Evolutionary conservation across 2,329 filamentous ascomycete genomes (phyloP).

Genomic region (Colletotrichum viniferum): DNA sequence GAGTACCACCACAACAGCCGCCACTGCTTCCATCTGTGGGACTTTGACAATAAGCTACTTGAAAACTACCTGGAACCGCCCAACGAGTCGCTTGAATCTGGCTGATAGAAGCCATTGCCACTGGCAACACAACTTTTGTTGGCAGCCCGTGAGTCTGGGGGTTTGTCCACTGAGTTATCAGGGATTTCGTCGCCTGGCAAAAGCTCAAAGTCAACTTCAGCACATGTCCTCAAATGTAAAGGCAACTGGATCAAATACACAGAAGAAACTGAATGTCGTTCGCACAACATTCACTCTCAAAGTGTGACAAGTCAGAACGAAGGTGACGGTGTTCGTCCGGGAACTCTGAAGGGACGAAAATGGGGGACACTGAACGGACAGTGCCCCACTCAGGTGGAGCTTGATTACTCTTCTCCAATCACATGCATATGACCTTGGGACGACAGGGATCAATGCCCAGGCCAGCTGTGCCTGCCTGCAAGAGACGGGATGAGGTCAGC

Average conservation of each 20-base stretch:
- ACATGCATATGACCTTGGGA: background rate
- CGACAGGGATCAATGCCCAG: background rate
- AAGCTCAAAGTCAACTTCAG: background rate
- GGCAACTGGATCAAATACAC: accelerated
- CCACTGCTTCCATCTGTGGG: background rate
- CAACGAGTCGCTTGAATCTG: background rate
- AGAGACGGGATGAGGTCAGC: background rate
- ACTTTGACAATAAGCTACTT: background rate
- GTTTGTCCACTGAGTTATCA: background rate
- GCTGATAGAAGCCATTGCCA: background rate
- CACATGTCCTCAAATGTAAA: accelerated
- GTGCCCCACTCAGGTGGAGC: background rate
- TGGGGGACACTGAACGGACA: background rate
- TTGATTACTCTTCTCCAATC: background rate
- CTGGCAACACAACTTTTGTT: accelerated
- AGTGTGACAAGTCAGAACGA: background rate
- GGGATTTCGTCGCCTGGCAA: background rate
- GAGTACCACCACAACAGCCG: background rate
- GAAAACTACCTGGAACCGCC: too few relatives aligned
- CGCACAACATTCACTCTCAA: background rate
- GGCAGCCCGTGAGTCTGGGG: background rate
- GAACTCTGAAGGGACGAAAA: background rate
- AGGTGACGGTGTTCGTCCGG: background rate
- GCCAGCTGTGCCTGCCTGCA: background rate
- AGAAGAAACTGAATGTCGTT: background rate